A percentile compares a stretch with the other conserved stretches of the same genome.
These are phyloP conservation scores for Talaromyces sp. DNA, from an alignment of 2,329 filamentous ascomycete species.

Conservation along the genomic window DNA sequence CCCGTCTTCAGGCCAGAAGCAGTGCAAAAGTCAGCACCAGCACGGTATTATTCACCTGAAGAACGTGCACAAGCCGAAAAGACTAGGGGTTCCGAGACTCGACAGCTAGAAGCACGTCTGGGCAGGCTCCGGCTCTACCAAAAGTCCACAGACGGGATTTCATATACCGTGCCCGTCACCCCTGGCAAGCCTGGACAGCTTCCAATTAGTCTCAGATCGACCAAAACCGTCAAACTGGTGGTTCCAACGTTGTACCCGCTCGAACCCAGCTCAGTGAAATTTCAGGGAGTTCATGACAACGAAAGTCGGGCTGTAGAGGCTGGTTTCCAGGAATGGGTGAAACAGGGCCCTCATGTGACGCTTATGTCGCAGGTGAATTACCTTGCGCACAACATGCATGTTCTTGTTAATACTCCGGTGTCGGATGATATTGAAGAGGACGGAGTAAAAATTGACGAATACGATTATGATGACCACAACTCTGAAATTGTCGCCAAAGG, in stretches of 20 bases:
- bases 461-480: background rate
- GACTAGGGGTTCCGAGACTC: conserved; percentile 59
- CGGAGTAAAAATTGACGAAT: background rate
- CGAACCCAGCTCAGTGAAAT: conserved; percentile 58
- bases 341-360: conserved; percentile 53
- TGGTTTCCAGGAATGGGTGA: conserved; percentile 56
- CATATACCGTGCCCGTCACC: conserved; percentile 65
- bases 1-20: conserved; percentile 31
- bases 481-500: background rate
- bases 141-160: conserved; percentile 62
- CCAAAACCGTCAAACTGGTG: conserved; percentile 61
- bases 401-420: conserved; percentile 49
- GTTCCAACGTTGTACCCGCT: conserved; percentile 69
- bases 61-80: conserved; percentile 59
- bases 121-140: conserved; percentile 61
- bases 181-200: conserved; percentile 57
- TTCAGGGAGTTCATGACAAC: conserved; percentile 57
- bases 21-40: background rate
- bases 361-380: conserved; percentile 72
- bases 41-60: conserved; percentile 51
- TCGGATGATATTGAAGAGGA: background rate
- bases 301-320: conserved; percentile 60
- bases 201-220: conserved; percentile 52
- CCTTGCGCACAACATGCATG: conserved; percentile 63
- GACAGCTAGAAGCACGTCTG: conserved; percentile 71